Percentiles rank a stretch among this genome's conserved stretches.
phyloP scores from a whole-genome alignment of 192 early-diverging fungal genomes.

The Geosiphon pyriformis region DNA sequence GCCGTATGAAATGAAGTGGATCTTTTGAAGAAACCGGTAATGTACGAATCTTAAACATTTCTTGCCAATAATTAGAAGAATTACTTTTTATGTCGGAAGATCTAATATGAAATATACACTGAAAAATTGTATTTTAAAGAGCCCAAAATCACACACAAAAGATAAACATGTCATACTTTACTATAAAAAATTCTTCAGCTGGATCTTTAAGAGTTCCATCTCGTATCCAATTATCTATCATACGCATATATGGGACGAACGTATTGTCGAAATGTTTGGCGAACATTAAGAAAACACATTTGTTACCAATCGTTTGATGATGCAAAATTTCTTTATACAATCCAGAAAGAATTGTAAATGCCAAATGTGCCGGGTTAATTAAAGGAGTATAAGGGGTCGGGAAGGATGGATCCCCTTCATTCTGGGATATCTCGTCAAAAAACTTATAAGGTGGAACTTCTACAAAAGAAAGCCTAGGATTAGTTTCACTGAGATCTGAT shows the following conservation, averaged over 20 bases:
- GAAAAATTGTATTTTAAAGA: not conserved
- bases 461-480: not conserved
- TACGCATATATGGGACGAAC: constrained; percentile 26
- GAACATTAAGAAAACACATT: constrained; percentile 6
- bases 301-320: constrained; percentile 15
- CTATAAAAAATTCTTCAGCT: constrained; percentile 32
- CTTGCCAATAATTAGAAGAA: constrained; percentile 28
- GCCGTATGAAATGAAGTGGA: not conserved
- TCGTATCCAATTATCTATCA: constrained; percentile 40
- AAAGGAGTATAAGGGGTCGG: not conserved
- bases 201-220: constrained; percentile 31
- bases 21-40: not conserved
- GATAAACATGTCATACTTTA: constrained; percentile 11
- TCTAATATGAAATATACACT: not conserved
- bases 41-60: constrained; percentile 26
- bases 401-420: too few relatives aligned
- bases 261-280: constrained; percentile 20
- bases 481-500: too few relatives aligned
- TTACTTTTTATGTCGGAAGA: not conserved
- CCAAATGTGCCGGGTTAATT: not conserved
- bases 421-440: too few relatives aligned
- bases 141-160: not conserved
- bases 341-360: constrained; percentile 6
- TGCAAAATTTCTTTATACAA: constrained; percentile 2
- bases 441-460: too few relatives aligned